Percentiles rank a stretch among this genome's conserved stretches.
Conservation (phyloP, 2,329 filamentous ascomycete species). For the Trichoderma harzianum region DNA sequence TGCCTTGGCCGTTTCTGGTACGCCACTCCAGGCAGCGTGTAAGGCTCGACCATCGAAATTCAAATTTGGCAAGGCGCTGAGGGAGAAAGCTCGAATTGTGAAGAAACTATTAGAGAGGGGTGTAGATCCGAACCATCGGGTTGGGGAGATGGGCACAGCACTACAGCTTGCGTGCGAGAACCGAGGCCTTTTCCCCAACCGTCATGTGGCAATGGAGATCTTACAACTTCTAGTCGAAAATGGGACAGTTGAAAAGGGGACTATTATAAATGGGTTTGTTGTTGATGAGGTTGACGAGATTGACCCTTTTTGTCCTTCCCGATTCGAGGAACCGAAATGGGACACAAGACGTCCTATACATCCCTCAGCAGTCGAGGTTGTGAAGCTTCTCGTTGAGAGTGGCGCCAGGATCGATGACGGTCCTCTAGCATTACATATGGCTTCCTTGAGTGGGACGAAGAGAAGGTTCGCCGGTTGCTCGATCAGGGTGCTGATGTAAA, state of each 20-base stretch:
- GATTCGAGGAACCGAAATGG: no score
- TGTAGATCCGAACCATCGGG: neutral
- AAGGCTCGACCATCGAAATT: no score
- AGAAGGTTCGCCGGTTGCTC: neutral
- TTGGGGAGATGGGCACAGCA: neutral
- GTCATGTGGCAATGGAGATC: neutral
- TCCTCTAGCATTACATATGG: neutral
- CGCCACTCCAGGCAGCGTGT: neutral
- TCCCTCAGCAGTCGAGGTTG: neutral
- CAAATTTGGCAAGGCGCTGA: no score
- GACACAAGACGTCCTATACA: neutral
- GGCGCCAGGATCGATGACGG: neutral
- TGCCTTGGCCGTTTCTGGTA: neutral
- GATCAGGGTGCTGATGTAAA: neutral
- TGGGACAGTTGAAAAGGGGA: neutral
- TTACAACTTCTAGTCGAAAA: neutral
- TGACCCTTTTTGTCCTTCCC: no score
- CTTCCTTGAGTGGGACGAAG: rapidly evolving
- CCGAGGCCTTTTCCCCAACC: neutral
- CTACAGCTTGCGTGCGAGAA: neutral
- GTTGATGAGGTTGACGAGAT: no score
- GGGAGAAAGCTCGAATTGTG: no score
- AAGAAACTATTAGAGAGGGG: neutral
- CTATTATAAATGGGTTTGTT: neutral
- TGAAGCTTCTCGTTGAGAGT: neutral